Evolutionary conservation across 176 grass and related monocot species (phyloP).

Genomic region (Ensete glaucum): DNA sequence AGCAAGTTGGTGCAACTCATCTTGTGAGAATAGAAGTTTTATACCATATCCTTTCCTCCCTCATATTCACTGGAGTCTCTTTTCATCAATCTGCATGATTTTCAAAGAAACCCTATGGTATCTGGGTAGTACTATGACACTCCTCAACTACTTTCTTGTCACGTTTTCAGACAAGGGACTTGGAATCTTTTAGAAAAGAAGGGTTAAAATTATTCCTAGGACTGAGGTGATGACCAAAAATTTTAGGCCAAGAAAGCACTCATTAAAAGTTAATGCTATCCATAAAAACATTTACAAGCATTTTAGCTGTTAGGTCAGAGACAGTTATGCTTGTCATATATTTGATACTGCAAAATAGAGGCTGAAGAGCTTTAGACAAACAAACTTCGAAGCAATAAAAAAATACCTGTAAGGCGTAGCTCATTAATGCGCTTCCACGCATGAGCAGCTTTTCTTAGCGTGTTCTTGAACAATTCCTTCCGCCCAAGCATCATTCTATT

Average conservation of each 20-base stretch:
- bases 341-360: neutral
- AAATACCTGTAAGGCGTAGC: slow-evolving; percentile 66
- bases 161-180: neutral
- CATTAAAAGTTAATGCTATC: neutral
- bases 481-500: slow-evolving; percentile 69
- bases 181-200: neutral
- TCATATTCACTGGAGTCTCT: neutral
- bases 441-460: slow-evolving; percentile 62
- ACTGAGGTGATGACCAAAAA: neutral
- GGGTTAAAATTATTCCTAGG: neutral
- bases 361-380: neutral
- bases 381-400: neutral
- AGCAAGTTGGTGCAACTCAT: no score
- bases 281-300: neutral
- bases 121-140: neutral
- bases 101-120: neutral
- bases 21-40: no score
- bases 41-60: neutral
- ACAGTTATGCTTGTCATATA: no score
- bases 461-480: slow-evolving; percentile 89
- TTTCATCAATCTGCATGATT: neutral
- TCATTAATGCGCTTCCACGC: slow-evolving; percentile 81
- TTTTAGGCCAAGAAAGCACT: neutral
- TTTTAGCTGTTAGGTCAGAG: neutral
- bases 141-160: neutral